Evolutionary conservation across 1,284 basidiomycete genomes (phyloP), one percentile per base, ranked within the genome.

Genomic region (Taiwanofungus camphoratus): DNA sequence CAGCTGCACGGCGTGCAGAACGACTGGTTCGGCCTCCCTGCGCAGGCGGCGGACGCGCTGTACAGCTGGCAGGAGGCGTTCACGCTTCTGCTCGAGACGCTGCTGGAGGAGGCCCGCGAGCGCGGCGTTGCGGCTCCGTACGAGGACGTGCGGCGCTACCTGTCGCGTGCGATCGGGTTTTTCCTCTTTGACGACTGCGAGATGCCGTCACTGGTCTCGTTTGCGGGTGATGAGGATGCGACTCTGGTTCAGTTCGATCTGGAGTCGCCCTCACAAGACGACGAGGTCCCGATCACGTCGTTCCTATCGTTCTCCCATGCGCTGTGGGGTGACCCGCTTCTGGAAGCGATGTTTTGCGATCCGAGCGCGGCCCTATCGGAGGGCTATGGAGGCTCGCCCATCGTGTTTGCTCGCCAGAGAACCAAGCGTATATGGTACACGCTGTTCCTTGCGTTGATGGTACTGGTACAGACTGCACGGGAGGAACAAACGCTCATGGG

Each of bases 41-140:
- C 41, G 7, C 59, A 56, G 51, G 67, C 57, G 50, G 59, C 47
- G 15, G 63, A 60, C 36, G 67, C 61, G 52, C 57, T 73, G 7
- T 83, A 79, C 56, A 78, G 71, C 57, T 87, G 83, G 84, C 81
- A 86, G 59, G 82, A 83, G 53, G 76, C 77, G 0, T 87, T 87
- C 57, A 76, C 76, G 4, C 44, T 59, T 3, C 63, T 76, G 4
- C 61, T 87, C 37, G 84, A 87, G 49, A 63, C 64, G 2, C 60
- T 79, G 12, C 60, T 87, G n/a, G 55, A 59, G 15, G 59, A 61
- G 26, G 55, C 53, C 12, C 41, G 46, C 6, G 51, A 39, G 15
- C 43, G 51, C 15, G 51, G 41, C 11, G 41, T 61, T 16, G 50
- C 39, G n/a, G 52, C 73, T 0, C 69, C 66, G 30, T 73, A 65